Evolutionary conservation across 208 protist genomes (phyloP).

Genomic region (Crithidia acanthocephali): DNA sequence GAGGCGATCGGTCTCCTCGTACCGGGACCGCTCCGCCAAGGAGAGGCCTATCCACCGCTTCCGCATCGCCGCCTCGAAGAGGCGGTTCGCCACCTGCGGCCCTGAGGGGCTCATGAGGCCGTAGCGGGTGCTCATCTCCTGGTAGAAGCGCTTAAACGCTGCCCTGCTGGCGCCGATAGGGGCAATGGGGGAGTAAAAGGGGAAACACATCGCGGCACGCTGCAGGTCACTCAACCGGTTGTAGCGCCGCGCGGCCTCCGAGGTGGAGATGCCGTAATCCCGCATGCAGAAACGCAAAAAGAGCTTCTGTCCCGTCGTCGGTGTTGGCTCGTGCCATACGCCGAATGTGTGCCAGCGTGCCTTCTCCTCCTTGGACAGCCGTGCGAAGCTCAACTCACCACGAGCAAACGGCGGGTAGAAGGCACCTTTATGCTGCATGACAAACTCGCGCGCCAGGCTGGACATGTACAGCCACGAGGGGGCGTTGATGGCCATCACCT

Average conservation of each 20-base stretch:
- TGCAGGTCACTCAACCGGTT: slow-evolving; percentile 64
- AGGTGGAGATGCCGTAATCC: slow-evolving; percentile 73
- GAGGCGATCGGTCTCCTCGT: slow-evolving; percentile 42
- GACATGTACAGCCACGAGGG: slow-evolving; percentile 37
- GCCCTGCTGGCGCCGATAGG: slow-evolving; percentile 13
- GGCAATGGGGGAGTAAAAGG: slow-evolving; percentile 74
- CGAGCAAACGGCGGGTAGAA: slow-evolving; percentile 29
- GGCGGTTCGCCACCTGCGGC: slow-evolving; percentile 43
- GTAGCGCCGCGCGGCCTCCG: slow-evolving; percentile 48
- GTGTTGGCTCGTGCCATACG: slow-evolving; percentile 22
- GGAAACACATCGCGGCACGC: slow-evolving; percentile 78
- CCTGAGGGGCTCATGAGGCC: slow-evolving; percentile 47
- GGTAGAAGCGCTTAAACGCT: slow-evolving; percentile 72
- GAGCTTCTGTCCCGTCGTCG: slow-evolving; percentile 53
- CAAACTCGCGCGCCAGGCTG: slow-evolving; percentile 35
- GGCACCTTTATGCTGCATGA: slow-evolving; percentile 43
- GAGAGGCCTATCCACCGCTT: slow-evolving; percentile 60
- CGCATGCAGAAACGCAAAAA: slow-evolving; percentile 66
- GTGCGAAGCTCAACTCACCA: slow-evolving; percentile 22
- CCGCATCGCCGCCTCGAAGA: slow-evolving; percentile 72
- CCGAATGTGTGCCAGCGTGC: slow-evolving; percentile 67
- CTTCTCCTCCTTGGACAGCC: slow-evolving; percentile 49
- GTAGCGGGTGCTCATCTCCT: slow-evolving; percentile 52
- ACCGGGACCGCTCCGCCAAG: slow-evolving; percentile 57
- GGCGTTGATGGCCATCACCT: slow-evolving; percentile 59